These are phyloP conservation scores for Fusarium tanahbumbuense DNA, from an alignment of 2,329 filamentous ascomycete genomes.

Conservation along the genomic window DNA sequence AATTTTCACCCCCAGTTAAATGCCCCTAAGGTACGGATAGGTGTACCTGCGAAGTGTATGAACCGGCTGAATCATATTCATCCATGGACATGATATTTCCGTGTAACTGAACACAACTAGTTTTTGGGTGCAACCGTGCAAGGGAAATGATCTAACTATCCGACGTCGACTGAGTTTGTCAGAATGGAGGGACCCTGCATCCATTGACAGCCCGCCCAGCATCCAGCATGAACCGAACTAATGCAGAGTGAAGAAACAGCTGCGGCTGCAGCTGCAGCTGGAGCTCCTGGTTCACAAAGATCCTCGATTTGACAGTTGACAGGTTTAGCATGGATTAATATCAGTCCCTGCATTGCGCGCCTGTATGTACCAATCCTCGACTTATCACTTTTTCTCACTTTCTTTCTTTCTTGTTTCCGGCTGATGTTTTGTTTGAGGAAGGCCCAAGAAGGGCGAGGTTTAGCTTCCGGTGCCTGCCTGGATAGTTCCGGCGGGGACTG, in stretches of 20 bases:
- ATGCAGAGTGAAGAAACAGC: conserved; percentile 9
- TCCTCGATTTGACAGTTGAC: conserved; percentile 3
- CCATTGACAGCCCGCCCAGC: not conserved
- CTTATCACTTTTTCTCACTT: not conserved
- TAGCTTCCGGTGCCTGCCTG: not conserved
- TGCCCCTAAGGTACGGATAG: not conserved
- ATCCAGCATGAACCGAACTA: conserved; percentile 3
- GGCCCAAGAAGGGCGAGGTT: conserved; percentile 22
- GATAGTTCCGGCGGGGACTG: not conserved
- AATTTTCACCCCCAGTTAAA: not conserved
- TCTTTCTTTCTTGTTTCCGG: conserved; percentile 11
- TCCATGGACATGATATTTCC: not conserved
- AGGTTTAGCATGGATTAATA: not conserved
- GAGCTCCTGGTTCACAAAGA: not conserved
- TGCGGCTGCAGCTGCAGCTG: not conserved
- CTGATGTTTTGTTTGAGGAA: not conserved
- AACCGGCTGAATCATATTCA: not conserved
- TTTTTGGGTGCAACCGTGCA: too few relatives aligned
- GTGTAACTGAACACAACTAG: not conserved
- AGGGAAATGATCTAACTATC: not conserved
- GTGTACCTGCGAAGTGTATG: not conserved
- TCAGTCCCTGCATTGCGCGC: not conserved
- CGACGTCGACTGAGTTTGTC: not conserved
- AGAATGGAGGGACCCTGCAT: conserved; percentile 30
- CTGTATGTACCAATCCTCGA: not conserved